phyloP scores from a whole-genome alignment of 371 early-diverging fungal genomes.

The Mucor sp. region DNA sequence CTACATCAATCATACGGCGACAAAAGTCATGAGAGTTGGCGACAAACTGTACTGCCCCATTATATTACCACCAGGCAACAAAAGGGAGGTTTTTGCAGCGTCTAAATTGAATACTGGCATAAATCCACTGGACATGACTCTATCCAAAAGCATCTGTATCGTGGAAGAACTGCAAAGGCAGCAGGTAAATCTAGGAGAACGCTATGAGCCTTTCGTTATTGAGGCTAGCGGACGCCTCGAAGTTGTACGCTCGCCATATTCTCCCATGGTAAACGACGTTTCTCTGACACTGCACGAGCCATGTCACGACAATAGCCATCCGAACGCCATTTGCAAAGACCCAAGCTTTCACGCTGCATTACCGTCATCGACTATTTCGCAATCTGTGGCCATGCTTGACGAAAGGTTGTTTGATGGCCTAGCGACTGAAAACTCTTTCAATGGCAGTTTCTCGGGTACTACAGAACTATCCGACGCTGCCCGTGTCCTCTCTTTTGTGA shows the following conservation, averaged over 20 bases:
- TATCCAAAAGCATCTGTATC: not conserved
- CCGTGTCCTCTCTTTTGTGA: not conserved
- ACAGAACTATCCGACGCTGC: constrained; percentile 3
- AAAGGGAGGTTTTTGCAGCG: not conserved
- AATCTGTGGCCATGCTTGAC: not conserved
- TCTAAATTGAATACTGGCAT: not conserved
- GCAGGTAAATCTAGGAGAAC: not conserved
- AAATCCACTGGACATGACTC: not conserved
- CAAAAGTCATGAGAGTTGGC: constrained; percentile 3
- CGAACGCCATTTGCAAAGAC: not conserved
- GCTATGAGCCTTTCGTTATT: not conserved
- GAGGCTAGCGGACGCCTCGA: not conserved
- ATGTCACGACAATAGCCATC: not conserved
- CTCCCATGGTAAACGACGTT: not conserved
- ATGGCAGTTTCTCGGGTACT: constrained; percentile 12
- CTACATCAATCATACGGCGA: not conserved
- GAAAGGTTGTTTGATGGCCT: not conserved
- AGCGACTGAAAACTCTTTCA: not conserved
- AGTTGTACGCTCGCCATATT: constrained; percentile 1
- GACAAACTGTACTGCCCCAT: not conserved
- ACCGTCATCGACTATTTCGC: constrained; percentile 1
- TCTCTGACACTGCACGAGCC: not conserved
- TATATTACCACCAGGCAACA: not conserved
- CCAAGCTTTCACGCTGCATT: not conserved
- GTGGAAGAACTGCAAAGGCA: not conserved